These are phyloP conservation scores for Kodamaea anthophila DNA, from an alignment of 1,139 yeast species.

Conservation along the genomic window DNA sequence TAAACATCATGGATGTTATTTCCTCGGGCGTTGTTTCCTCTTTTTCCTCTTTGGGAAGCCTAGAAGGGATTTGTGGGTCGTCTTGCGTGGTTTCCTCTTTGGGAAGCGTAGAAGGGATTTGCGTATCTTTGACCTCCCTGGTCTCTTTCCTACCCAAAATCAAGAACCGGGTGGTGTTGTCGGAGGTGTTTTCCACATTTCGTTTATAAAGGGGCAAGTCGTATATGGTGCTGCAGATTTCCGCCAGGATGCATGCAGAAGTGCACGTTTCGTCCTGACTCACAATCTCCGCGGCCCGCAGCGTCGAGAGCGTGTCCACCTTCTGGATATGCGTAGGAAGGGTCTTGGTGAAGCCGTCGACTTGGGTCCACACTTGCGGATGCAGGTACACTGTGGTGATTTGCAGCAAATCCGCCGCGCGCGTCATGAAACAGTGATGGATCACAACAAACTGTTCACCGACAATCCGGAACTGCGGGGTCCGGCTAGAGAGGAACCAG, in stretches of 20 bases:
- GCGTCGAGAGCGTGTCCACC: slow-evolving; percentile 72
- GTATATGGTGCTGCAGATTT: slow-evolving; percentile 60
- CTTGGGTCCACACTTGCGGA: slow-evolving; percentile 98
- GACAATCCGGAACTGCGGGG: slow-evolving; percentile 43
- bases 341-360: slow-evolving; percentile 45
- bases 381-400: slow-evolving; percentile 71
- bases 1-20: slow-evolving; percentile 58
- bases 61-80: too few relatives aligned
- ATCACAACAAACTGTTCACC: slow-evolving; percentile 81
- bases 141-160: slow-evolving; percentile 41
- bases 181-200: slow-evolving; percentile 62
- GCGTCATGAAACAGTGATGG: slow-evolving; percentile 67
- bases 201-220: slow-evolving; percentile 49
- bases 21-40: too few relatives aligned
- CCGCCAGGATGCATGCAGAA: slow-evolving; percentile 42
- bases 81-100: slow-evolving; percentile 4
- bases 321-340: slow-evolving; percentile 32
- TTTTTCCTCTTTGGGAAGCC: too few relatives aligned
- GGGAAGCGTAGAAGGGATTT: too few relatives aligned
- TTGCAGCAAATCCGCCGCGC: slow-evolving; percentile 35
- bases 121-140: background rate
- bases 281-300: slow-evolving; percentile 73
- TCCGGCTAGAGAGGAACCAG: slow-evolving; percentile 32
- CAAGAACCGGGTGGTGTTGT: slow-evolving; percentile 82
- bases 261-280: slow-evolving; percentile 30